Conservation (phyloP, 345 rosid genomes). For the Conringia planisiliqua region DNA sequence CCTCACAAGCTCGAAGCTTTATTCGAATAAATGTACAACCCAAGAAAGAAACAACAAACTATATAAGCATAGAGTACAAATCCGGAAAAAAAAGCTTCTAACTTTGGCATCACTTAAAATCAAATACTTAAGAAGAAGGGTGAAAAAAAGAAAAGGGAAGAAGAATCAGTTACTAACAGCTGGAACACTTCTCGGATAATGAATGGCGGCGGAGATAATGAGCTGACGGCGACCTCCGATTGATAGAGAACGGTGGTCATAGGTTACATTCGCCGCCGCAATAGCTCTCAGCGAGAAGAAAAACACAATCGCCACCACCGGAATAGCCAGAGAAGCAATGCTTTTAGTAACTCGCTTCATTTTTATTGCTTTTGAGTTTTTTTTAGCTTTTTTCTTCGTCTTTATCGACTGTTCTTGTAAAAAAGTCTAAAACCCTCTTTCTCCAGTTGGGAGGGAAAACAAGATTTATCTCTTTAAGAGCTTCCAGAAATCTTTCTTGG, state of each 20-base stretch:
- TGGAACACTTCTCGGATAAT: slow-evolving; percentile 74
- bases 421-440: not conserved
- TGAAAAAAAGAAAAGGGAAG: not conserved
- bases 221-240: slow-evolving; percentile 61
- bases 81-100: slow-evolving; percentile 2
- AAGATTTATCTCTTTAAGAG: slow-evolving; percentile 20
- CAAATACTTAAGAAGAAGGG: not conserved
- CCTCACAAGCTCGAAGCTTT: slow-evolving; percentile 16
- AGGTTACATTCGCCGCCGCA: slow-evolving; percentile 45
- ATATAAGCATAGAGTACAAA: not conserved
- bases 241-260: slow-evolving; percentile 57
- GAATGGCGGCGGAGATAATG: slow-evolving; percentile 69
- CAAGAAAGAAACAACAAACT: not conserved
- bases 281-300: slow-evolving; percentile 19
- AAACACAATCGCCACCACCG: slow-evolving; percentile 9
- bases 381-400: not conserved
- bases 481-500: slow-evolving; percentile 16
- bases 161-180: slow-evolving; percentile 36
- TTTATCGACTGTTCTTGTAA: not conserved
- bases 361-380: not conserved
- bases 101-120: slow-evolving; percentile 2
- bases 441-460: slow-evolving; percentile 13
- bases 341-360: slow-evolving; percentile 19
- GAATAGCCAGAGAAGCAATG: slow-evolving; percentile 19
- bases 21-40: not conserved